Conservation (phyloP, 371 early-diverging fungal species). For the Funneliformis caledonium region DNA sequence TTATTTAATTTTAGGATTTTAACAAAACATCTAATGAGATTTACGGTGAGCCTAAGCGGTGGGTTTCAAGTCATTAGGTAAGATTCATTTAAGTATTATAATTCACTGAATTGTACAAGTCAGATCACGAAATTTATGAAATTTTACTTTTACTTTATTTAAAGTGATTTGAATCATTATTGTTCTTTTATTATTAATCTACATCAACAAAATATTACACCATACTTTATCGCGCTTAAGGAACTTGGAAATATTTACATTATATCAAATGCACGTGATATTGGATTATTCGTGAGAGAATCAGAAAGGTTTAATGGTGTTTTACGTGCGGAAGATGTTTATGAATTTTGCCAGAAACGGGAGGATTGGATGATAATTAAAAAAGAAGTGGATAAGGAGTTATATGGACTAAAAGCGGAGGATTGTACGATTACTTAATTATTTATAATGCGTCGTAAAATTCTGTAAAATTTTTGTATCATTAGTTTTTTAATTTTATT, state of each 20-base stretch:
- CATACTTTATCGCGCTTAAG: slow-evolving; percentile 87
- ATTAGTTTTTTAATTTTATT: too few relatives aligned
- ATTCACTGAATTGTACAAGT: background rate
- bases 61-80: slow-evolving; percentile 81
- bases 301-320: slow-evolving; percentile 82
- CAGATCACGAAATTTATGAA: slow-evolving; percentile 33
- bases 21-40: slow-evolving; percentile 79
- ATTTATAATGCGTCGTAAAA: background rate
- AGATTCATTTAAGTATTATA: slow-evolving; percentile 12
- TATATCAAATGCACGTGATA: slow-evolving; percentile 79
- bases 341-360: slow-evolving; percentile 87
- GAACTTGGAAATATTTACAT: slow-evolving; percentile 92
- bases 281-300: slow-evolving; percentile 86
- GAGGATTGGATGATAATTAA: slow-evolving; percentile 88
- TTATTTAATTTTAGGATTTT: slow-evolving; percentile 54
- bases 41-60: slow-evolving; percentile 79
- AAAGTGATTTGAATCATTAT: slow-evolving; percentile 88
- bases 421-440: slow-evolving; percentile 69
- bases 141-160: too few relatives aligned
- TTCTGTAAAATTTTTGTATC: background rate
- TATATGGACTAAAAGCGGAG: slow-evolving; percentile 49
- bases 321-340: slow-evolving; percentile 87
- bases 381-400: slow-evolving; percentile 71
- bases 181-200: slow-evolving; percentile 63
- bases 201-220: slow-evolving; percentile 70